A percentile compares a stretch with the other conserved stretches of the same genome.
Conservation (phyloP, 75 land plant species). For the Pseudotsuga menziesii region DNA sequence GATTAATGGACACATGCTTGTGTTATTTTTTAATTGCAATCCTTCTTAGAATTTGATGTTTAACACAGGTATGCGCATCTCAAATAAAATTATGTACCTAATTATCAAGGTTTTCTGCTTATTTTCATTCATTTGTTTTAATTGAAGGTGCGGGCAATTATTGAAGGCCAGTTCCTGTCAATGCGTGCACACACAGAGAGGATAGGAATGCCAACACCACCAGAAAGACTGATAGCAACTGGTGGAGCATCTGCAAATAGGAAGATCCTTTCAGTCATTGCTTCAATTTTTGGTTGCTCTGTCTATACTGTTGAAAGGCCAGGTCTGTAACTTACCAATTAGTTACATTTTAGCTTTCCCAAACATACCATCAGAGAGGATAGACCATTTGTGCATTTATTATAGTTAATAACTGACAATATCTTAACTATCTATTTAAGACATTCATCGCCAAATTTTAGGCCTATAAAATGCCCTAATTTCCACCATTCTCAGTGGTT, state of each 20-base stretch:
- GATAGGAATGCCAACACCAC: conserved; percentile 92
- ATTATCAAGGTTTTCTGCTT: not conserved
- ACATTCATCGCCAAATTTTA: too few species aligned
- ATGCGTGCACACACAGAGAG: conserved; percentile 87
- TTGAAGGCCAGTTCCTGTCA: conserved; percentile 92
- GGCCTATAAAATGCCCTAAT: too few species aligned
- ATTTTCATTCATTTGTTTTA: not conserved
- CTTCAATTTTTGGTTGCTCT: conserved; percentile 83
- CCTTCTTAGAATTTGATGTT: not conserved
- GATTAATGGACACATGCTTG: not conserved
- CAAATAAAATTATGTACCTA: not conserved
- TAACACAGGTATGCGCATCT: not conserved
- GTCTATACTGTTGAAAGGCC: conserved; percentile 83
- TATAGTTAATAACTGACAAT: too few species aligned
- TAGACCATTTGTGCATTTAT: too few species aligned
- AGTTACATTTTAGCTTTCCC: too few species aligned
- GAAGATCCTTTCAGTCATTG: conserved; percentile 52
- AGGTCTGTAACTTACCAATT: conserved; percentile 36
- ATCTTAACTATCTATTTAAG: too few species aligned
- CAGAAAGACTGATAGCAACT: conserved; percentile 90
- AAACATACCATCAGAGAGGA: too few species aligned
- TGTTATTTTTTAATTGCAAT: not conserved
- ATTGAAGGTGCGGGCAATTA: conserved; percentile 79
- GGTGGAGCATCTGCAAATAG: conserved; percentile 95
- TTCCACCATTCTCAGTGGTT: too few species aligned